A percentile compares a stretch with the other conserved stretches of the same genome.
Evolutionary conservation across 352 stramenopile genomes (phyloP).

Genomic region (Phytophthora macrochlamydospora): DNA sequence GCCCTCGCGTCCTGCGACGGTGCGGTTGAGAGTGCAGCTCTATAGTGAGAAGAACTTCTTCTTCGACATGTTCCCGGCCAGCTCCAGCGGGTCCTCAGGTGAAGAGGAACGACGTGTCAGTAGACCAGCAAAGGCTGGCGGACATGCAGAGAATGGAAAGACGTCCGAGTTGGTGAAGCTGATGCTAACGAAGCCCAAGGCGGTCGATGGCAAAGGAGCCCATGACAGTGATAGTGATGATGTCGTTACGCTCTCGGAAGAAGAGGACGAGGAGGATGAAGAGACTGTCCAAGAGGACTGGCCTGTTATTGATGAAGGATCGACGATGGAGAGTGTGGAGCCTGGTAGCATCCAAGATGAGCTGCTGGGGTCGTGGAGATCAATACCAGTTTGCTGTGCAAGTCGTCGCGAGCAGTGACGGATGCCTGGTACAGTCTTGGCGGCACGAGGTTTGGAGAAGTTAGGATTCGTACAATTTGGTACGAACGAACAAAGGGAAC

Average conservation of each 20-base stretch:
- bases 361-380: constrained; percentile 59
- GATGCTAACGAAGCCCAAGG: constrained; percentile 12
- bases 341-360: constrained; percentile 40
- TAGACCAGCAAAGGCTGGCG: background rate
- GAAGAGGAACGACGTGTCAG: constrained; percentile 14
- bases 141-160: constrained; percentile 1
- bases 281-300: constrained; percentile 26
- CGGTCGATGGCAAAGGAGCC: constrained; percentile 18
- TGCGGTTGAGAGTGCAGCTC: constrained; percentile 49
- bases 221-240: constrained; percentile 57
- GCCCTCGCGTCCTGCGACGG: constrained; percentile 17
- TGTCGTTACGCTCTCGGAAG: constrained; percentile 50
- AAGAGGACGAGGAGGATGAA: constrained; percentile 44
- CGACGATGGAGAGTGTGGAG: background rate
- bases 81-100: constrained; percentile 9
- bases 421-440: constrained; percentile 68
- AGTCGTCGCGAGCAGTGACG: constrained; percentile 38
- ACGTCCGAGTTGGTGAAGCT: constrained; percentile 8
- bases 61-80: constrained; percentile 84
- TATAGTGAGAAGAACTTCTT: constrained; percentile 84
- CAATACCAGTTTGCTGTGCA: constrained; percentile 41
- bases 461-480: constrained; percentile 69
- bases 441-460: constrained; percentile 57
- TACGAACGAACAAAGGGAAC: constrained; percentile 24
- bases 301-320: constrained; percentile 17